Base-by-base conservation (phyloP, 306 rosid genomes). In the Malus sylvestris region DNA sequence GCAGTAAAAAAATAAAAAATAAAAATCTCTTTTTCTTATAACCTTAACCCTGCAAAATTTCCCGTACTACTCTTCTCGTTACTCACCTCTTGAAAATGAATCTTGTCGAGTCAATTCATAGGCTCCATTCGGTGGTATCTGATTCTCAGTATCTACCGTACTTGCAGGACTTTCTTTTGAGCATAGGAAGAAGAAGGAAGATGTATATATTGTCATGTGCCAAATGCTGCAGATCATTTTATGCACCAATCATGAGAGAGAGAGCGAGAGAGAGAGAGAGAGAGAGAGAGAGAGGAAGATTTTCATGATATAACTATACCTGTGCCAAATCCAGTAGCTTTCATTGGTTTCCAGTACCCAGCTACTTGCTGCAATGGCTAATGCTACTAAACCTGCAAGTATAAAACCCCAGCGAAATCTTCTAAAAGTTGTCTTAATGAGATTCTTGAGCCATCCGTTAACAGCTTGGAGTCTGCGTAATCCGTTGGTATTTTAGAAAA, bases 301-400 rank as follows among this genome's bases (percentile, higher is more conserved):
- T 66, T 58, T 61, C 67, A 69, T n/a, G 6, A 32, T 25, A 65
- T 58, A 16, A 73, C 69, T 27, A 32, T 90, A 92, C 99, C 98
- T 96, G 65, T 92, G 98, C 99, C 99, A 96, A 75, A 92, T 40
- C 99, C 99, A 96, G 88, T 96, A 96, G 79, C 66, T 92, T 75
- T 85, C 84, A 81, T 93, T 88, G 68, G 83, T 88, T 87, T 92
- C 99, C 78, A 92, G 81, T 10, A 53, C 77, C 99, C 99, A 87
- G 83, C 99, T 93, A 57, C 63, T 68, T 81, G 84, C 93, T 42
- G 99, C 99, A 88, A 92, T 78, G 77, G 89, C 88, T 83, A 96
- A 79, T 45, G 93, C 78, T 8, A 61, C 38, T n/a, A 87, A 84
- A 68, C 98, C 99, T 23, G 86, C 93, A 46, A 92, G 76, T 32